A percentile compares a stretch with the other conserved stretches of the same genome.
Evolutionary conservation across 306 rosid species (phyloP).

Genomic region (Betula pendula): DNA sequence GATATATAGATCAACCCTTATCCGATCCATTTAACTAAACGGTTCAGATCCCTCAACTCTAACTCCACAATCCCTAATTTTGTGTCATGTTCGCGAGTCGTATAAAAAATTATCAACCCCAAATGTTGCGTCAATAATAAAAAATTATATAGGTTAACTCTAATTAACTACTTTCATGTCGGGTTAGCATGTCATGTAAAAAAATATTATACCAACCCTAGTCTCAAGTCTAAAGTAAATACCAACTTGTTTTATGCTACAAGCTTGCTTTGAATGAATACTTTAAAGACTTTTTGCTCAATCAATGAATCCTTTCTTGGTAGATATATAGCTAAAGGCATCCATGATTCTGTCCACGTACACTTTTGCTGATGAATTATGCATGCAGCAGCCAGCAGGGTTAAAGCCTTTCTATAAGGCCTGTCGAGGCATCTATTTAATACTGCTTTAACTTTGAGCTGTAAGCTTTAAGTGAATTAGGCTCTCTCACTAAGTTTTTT

Average conservation of each 20-base stretch:
- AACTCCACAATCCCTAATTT: too few species aligned
- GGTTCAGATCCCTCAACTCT: too few species aligned
- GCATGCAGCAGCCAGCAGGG: background rate
- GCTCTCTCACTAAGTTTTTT: background rate
- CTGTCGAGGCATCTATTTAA: background rate
- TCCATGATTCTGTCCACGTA: background rate
- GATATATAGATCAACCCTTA: too few species aligned
- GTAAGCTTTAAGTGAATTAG: background rate
- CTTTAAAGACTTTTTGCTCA: background rate
- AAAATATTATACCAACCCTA: too few species aligned
- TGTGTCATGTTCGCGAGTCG: too few species aligned
- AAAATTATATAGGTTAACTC: too few species aligned
- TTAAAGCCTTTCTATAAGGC: background rate
- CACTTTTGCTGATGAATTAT: background rate
- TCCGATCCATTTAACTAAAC: too few species aligned
- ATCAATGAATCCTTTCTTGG: background rate
- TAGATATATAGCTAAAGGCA: background rate
- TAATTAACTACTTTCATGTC: too few species aligned
- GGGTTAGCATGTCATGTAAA: too few species aligned
- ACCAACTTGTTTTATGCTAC: background rate
- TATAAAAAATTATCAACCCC: too few species aligned
- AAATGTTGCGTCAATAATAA: too few species aligned
- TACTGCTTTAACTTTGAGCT: background rate
- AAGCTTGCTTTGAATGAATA: background rate
- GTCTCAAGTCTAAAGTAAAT: too few species aligned